Percentiles rank a stretch among this genome's conserved stretches.
Conservation (phyloP, 331 rosid genomes). For the Acacia concinna region DNA sequence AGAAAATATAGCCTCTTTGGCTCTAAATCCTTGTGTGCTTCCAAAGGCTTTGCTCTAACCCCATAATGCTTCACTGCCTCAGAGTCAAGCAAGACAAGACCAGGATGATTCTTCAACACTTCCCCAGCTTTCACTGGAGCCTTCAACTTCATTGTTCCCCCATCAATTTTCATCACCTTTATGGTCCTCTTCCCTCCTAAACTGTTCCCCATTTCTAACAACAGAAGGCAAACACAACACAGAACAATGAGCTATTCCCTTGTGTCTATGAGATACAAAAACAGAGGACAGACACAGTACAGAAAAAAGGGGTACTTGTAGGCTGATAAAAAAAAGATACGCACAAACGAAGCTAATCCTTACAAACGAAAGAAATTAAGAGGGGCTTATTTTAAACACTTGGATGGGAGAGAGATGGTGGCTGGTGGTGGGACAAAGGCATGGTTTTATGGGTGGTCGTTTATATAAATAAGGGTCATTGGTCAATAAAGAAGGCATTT, state of each 20-base stretch:
- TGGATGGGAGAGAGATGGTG: conserved; percentile 27
- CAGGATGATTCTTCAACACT: conserved; percentile 63
- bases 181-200: conserved; percentile 69
- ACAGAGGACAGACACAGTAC: not conserved
- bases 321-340: not conserved
- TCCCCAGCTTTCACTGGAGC: conserved; percentile 62
- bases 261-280: not conserved
- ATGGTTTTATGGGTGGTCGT: conserved; percentile 36
- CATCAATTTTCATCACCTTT: conserved; percentile 80
- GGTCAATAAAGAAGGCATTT: conserved; percentile 74
- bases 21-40: conserved; percentile 44
- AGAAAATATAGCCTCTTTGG: conserved; percentile 74
- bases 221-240: not conserved
- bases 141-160: conserved; percentile 70
- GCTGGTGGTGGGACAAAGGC: conserved; percentile 45
- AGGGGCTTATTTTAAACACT: not conserved
- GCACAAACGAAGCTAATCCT: not conserved
- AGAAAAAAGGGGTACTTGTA: not conserved
- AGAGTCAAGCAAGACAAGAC: conserved; percentile 72
- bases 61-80: conserved; percentile 88
- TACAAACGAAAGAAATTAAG: not conserved
- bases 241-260: not conserved
- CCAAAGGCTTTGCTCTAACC: conserved; percentile 70
- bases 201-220: conserved; percentile 66
- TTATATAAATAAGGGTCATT: conserved; percentile 24